Evolutionary conservation across 2,329 filamentous ascomycete genomes (phyloP), one percentile per base, ranked within the genome.

Genomic region (Knoxdaviesia proteae): DNA sequence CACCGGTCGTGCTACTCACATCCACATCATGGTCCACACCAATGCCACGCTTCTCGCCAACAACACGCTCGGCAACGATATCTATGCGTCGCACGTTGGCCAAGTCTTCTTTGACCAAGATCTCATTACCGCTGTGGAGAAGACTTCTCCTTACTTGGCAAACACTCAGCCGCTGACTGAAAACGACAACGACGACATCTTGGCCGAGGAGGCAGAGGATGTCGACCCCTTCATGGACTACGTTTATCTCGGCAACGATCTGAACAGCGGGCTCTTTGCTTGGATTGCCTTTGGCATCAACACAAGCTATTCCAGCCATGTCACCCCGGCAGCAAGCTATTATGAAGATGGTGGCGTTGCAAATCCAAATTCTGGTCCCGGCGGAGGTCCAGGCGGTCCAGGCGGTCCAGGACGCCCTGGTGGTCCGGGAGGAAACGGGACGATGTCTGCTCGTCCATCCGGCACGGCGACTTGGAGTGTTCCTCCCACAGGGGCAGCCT

Each of bases 41-140:
- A 49, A 53, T 42, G 54, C 56, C 32, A 54, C 53, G 7, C 51
- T 62, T 6, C 58, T 63, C 39, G 49, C 59, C 39, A 73, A 74
- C 58, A 60, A 62, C 48, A 74, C 69, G 45, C 59, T 71, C 45
- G 47, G 47, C 9, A 54, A 58, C 31, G 65, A 62, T 45, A 61
- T 65, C 30, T 61, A 58, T 33, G 63, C 68, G 39, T 63, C 67
- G 2, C 71, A 78, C 54, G 64, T 76, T 33, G 73, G 74, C n/a
- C 74, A 78, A 54, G 55, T 74, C 46, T 78, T 71, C 61, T 71
- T 74, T 53, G 70, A 75, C 54, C 65, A 73, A 51, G 60, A 61
- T 47, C 61, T 75, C 34, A 63, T 71, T 45, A 47, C 52, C n/a
- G 49, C 56, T 20, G 69, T 76, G 42, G 65, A 71, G 46, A 50